These are phyloP conservation scores for Auriculariales sp. DNA, from an alignment of 768 basidiomycete genomes.

Conservation along the genomic window DNA sequence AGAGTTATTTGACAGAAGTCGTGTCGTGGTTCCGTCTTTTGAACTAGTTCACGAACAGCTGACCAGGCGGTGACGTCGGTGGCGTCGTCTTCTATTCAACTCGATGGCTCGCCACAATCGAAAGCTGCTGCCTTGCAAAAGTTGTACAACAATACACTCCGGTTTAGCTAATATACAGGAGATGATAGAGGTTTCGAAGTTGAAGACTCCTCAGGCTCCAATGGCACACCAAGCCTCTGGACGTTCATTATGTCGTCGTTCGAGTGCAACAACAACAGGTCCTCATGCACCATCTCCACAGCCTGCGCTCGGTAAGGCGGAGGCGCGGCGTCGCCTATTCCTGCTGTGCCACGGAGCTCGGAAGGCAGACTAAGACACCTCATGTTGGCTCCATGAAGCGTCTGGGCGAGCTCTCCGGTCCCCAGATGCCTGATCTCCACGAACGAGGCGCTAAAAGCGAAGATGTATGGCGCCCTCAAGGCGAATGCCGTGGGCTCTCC, in stretches of 20 bases:
- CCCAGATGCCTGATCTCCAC: background rate
- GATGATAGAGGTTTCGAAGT: too few species aligned
- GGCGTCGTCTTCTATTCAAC: too few species aligned
- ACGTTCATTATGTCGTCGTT: background rate
- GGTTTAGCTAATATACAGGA: too few species aligned
- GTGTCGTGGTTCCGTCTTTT: too few species aligned
- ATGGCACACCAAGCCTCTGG: too few species aligned
- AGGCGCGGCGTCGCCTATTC: background rate
- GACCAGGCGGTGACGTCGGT: too few species aligned
- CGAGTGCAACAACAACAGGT: background rate
- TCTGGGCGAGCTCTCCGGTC: background rate
- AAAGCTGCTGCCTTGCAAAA: too few species aligned
- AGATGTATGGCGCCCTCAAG: background rate
- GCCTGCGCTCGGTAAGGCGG: background rate
- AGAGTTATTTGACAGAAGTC: too few species aligned
- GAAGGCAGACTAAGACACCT: background rate
- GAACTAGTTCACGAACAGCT: too few species aligned
- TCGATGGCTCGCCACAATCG: too few species aligned
- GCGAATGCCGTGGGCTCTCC: background rate
- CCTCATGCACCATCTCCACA: background rate
- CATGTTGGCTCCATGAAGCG: background rate
- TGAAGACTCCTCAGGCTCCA: too few species aligned
- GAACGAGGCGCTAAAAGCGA: background rate
- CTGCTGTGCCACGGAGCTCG: background rate
- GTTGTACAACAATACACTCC: too few species aligned